Evolutionary conservation across 139 green algal genomes (phyloP).

Genomic region (Nannochloris sp.): DNA sequence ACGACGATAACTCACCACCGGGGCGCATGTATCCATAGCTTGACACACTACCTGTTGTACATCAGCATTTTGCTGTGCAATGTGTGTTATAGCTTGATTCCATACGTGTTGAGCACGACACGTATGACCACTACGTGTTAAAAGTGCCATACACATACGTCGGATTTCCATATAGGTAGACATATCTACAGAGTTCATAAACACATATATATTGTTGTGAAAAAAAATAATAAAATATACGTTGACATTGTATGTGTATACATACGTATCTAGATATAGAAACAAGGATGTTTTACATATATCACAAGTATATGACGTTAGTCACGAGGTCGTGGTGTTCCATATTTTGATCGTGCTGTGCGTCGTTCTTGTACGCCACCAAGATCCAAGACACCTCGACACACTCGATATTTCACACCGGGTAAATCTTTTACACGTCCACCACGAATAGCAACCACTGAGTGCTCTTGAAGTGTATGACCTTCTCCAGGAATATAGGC

Average conservation of each 20-base stretch:
- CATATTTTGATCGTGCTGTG: slow-evolving; percentile 60
- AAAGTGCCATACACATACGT: neutral
- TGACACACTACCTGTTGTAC: neutral
- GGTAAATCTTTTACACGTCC: slow-evolving; percentile 76
- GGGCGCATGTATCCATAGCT: slow-evolving; percentile 23
- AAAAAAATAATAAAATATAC: neutral
- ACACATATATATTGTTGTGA: slow-evolving; percentile 1
- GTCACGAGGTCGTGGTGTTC: slow-evolving; percentile 37
- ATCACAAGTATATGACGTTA: slow-evolving; percentile 13
- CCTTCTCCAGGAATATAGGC: slow-evolving; percentile 59
- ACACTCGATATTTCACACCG: slow-evolving; percentile 55
- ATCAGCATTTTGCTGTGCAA: neutral
- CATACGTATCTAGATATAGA: too few relatives aligned
- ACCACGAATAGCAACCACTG: slow-evolving; percentile 69
- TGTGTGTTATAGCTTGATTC: neutral
- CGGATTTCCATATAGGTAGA: slow-evolving; percentile 1
- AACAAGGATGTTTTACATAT: too few relatives aligned
- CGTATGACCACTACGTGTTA: neutral
- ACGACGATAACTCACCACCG: slow-evolving; percentile 32
- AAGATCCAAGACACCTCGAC: slow-evolving; percentile 60
- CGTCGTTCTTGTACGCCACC: slow-evolving; percentile 47
- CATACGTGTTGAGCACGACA: neutral
- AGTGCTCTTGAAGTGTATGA: slow-evolving; percentile 79
- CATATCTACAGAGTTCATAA: slow-evolving; percentile 13
- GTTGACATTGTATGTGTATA: too few relatives aligned